Percentiles rank a stretch among this genome's conserved stretches.
Conservation (phyloP, 1,139 yeast genomes). For the Pichia norvegensis region DNA sequence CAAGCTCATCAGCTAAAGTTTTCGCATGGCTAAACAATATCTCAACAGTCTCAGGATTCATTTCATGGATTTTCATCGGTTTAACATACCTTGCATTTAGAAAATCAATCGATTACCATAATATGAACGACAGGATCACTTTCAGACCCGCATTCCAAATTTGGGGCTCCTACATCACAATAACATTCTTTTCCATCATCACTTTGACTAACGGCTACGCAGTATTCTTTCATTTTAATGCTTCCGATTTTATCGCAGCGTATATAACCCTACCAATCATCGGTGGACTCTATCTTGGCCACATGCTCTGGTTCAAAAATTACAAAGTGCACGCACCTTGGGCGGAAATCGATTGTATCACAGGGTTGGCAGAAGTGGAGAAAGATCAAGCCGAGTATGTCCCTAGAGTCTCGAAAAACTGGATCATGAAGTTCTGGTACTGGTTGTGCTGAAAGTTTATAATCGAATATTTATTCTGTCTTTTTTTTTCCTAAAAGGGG, state of each 20-base stretch:
- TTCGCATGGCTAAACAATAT: constrained; percentile 36
- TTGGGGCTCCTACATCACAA: constrained; percentile 38
- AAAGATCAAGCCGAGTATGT: constrained; percentile 32
- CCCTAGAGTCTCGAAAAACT: constrained; percentile 32
- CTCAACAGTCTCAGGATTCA: constrained; percentile 39
- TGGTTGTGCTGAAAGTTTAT: constrained; percentile 28
- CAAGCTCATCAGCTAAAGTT: constrained; percentile 25
- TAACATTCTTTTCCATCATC: constrained; percentile 37
- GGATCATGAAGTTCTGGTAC: constrained; percentile 33
- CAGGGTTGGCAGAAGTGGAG: constrained; percentile 38
- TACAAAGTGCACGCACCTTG: constrained; percentile 30
- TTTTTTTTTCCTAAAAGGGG: no score
- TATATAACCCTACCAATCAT: constrained; percentile 55
- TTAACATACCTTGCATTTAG: constrained; percentile 47
- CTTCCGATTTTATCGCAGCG: constrained; percentile 49
- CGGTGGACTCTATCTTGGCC: constrained; percentile 37
- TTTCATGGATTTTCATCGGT: constrained; percentile 37
- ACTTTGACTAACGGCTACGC: constrained; percentile 49
- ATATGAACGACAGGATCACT: constrained; percentile 39
- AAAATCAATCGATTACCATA: constrained; percentile 40
- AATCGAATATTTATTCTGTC: no score
- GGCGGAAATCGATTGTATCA: constrained; percentile 38
- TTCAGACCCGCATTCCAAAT: constrained; percentile 40
- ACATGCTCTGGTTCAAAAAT: constrained; percentile 30
- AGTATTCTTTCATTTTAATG: constrained; percentile 39